These are phyloP conservation scores for Calonectria pauciramosa DNA, from an alignment of 2,329 filamentous ascomycete species.

Conservation along the genomic window DNA sequence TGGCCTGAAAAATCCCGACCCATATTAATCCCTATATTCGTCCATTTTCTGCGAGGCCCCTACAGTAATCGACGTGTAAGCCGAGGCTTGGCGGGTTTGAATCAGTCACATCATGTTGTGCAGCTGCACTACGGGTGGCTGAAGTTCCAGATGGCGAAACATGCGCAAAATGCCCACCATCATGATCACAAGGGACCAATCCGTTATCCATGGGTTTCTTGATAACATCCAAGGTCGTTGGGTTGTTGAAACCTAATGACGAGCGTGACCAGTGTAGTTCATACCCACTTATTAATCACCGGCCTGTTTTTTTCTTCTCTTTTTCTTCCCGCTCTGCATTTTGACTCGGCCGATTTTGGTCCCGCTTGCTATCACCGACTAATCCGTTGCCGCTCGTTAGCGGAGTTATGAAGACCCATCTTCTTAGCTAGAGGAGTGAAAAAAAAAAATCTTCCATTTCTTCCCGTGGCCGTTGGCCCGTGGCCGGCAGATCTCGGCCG, in stretches of 20 bases:
- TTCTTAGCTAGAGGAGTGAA: background rate
- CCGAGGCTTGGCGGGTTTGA: background rate
- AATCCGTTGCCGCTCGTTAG: background rate
- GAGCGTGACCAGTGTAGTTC: constrained; percentile 7
- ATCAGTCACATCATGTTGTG: constrained; percentile 18
- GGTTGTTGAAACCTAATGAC: constrained; percentile 20
- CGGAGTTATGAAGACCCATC: background rate
- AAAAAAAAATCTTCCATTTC: constrained; percentile 14
- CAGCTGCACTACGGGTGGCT: constrained; percentile 8
- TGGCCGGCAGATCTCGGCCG: constrained; percentile 44
- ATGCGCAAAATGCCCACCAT: background rate
- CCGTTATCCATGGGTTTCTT: background rate
- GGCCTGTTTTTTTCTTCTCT: constrained; percentile 26
- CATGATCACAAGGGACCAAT: background rate
- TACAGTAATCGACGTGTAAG: background rate
- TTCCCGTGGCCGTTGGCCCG: constrained; percentile 30
- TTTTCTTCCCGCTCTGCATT: constrained; percentile 26
- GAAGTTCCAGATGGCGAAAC: background rate
- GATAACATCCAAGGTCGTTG: constrained; percentile 5
- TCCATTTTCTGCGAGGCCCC: background rate
- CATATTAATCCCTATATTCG: background rate
- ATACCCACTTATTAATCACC: constrained; percentile 31
- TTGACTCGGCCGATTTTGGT: constrained; percentile 32
- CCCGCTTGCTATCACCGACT: background rate
- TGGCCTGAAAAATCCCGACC: constrained; percentile 28